Base-by-base conservation (phyloP, 2,329 filamentous ascomycete species). In the Ramichloridium luteum region DNA sequence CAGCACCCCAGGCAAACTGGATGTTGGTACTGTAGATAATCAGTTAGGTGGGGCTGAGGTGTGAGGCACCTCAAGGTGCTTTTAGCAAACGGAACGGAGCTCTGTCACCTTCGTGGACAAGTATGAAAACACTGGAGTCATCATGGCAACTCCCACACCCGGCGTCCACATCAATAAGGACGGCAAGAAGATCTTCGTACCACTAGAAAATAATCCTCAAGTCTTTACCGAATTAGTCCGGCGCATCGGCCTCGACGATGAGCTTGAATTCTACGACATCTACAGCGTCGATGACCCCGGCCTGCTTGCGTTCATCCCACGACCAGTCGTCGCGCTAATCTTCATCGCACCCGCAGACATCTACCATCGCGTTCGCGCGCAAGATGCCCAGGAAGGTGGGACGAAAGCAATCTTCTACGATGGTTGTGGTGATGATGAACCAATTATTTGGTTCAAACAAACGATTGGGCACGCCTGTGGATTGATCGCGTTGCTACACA, bases 391-490 rank as follows among this genome's bases (percentile, higher is more conserved):
- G n/a, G n/a, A n/a, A n/a, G n/a, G n/a, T n/a, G n/a, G n/a, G n/a
- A n/a, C n/a, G n/a, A n/a, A n/a, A n/a, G n/a, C n/a, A n/a, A n/a
- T n/a, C n/a, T n/a, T n/a, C n/a, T 93, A 93, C 61, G 53, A 56
- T 0, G 80, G 78, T 26, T 67, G 64, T 13, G 85, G 85, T 1
- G 59, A 68, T 1, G 51, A 49, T 0, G 83, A 94, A 51, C 77
- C 82, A 4, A 81, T 94, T 0, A 51, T 93, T 5, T 98, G 88
- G 88, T 94, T 86, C 68, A 80, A 74, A 46, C 88, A 96, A 62
- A 96, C 5, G 11, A 33, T 29, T 18, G 60, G 64, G 11, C 58
- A 74, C 43, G 67, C 69, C 0, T 75, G 72, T 43, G 72, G 71
- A 0, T 55, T 67, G n/a, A 72, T 74, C 37, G 69, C 64, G 2